Evolutionary conservation across 2,329 filamentous ascomycete genomes (phyloP).

Genomic region (Aspergillus puulaauensis): DNA sequence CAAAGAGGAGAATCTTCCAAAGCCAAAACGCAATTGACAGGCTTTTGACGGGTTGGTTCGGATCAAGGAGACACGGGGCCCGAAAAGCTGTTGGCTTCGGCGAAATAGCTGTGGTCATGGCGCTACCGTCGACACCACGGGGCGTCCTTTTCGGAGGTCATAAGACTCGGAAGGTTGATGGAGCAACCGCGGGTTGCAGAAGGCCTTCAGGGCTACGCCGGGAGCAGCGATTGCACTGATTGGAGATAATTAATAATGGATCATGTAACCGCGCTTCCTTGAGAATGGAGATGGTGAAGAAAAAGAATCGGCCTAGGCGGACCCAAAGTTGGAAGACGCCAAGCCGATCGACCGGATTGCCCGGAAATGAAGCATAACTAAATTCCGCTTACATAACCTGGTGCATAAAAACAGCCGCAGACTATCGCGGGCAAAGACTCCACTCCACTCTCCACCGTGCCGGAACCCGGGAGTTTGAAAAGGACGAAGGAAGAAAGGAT

Average conservation of each 20-base stretch:
- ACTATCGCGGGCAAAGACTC: too few species aligned
- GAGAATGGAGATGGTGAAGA: not conserved
- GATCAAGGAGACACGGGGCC: conserved; percentile 22
- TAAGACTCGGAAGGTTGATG: not conserved
- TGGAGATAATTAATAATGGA: too few species aligned
- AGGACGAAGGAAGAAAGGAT: too few species aligned
- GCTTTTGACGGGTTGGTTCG: conserved; percentile 31
- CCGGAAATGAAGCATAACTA: conserved; percentile 2
- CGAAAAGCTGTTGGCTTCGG: not conserved
- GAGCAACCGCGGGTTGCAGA: not conserved
- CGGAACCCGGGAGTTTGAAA: too few species aligned
- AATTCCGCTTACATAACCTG: not conserved
- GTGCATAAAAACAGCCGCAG: not conserved
- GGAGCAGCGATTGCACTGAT: not conserved
- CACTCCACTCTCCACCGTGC: too few species aligned
- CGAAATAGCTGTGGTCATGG: not conserved
- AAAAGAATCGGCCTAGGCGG: not conserved
- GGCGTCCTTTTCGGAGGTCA: not conserved
- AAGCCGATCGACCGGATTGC: conserved; percentile 10
- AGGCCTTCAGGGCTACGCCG: not conserved
- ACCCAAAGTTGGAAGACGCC: not conserved
- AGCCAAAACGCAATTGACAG: conserved; percentile 45
- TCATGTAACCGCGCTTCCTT: too few species aligned
- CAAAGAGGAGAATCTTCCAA: conserved; percentile 58
- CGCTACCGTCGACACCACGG: not conserved